These are phyloP conservation scores for Flaveria robusta DNA, from an alignment of 129 eudicot genomes.

Conservation along the genomic window DNA sequence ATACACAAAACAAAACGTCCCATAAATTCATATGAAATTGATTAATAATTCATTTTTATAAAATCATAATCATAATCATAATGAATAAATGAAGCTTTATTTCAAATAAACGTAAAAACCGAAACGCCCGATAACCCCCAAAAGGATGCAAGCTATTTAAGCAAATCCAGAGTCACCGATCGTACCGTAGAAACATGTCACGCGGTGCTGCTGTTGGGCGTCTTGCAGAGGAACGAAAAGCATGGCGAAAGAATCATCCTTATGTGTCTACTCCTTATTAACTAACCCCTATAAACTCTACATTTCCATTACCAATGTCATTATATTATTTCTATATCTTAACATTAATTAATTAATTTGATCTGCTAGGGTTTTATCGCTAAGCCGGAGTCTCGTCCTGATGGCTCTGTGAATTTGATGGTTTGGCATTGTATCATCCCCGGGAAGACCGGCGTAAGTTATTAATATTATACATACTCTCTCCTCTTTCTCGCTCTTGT, in stretches of 20 bases:
- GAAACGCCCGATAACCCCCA: neutral
- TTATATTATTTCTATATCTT: neutral
- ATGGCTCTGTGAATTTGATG: conserved; percentile 72
- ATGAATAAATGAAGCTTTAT: too few species aligned
- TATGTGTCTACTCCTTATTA: conserved; percentile 39
- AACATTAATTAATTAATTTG: neutral
- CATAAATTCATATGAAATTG: too few species aligned
- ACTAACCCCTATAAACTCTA: too few species aligned
- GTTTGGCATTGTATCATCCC: conserved; percentile 82
- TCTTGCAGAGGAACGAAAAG: conserved; percentile 77
- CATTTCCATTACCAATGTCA: neutral
- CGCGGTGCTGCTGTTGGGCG: conserved; percentile 87
- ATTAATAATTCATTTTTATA: too few species aligned
- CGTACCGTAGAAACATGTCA: conserved; percentile 45
- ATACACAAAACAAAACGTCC: too few species aligned
- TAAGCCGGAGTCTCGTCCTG: conserved; percentile 66
- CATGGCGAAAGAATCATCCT: conserved; percentile 89
- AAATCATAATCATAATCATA: too few species aligned
- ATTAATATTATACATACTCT: neutral
- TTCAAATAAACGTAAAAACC: neutral
- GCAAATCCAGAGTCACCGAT: neutral
- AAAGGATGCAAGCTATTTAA: conserved; percentile 9
- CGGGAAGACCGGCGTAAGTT: conserved; percentile 65
- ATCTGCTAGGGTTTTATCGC: conserved; percentile 74
- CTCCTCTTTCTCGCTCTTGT: neutral